Evolutionary conservation across 2,329 filamentous ascomycete genomes (phyloP), one percentile per base, ranked within the genome.

Genomic region (Verticillium dahliae): DNA sequence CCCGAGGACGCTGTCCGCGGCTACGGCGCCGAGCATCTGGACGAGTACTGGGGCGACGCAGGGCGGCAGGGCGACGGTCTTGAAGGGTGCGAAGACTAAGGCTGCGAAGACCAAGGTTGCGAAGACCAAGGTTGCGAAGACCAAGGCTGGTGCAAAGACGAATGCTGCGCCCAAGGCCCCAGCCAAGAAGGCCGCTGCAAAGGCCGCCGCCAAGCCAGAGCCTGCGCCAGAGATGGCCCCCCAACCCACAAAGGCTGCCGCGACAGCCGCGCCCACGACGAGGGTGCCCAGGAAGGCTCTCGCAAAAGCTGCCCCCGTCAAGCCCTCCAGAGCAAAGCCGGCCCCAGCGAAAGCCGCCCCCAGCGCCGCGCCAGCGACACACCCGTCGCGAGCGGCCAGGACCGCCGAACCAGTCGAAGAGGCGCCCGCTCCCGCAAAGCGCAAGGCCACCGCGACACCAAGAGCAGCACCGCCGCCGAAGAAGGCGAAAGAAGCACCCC

Each of bases 41-140:
- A 70, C 38, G 66, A 68, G 6, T 75, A 74, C 61, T 75, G 73
- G 73, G 73, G 67, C 66, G 33, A 52, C 66, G 2, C 67, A 69
- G 59, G 72, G 73, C 11, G 73, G 73, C 4, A 69, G 73, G 2
- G 62, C 66, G 27, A 65, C 63, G 15, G 67, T 67, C 9, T 61
- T 75, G n/a, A 27, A 27, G 27, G 61, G 58, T 2, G 7, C n/a
- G 7, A 56, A 60, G 10, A 27, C 18, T 13, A 60, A 58, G 0
- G 60, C 38, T 4, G 34, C 34, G 1, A 34, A 60, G 38, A 27
- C 27, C 27, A 27, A 27, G 27, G 61, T 56, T 2, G 6, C 14
- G 6, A 55, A 60, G 9, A 34, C n/a, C 15, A 22, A 22, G 18
- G 61, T 56, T 2, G 7, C n/a, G 7, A 56, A 60, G 10, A 18